These are phyloP conservation scores for Tanacetum coccineum DNA, from an alignment of 129 eudicot genomes.

Conservation along the genomic window DNA sequence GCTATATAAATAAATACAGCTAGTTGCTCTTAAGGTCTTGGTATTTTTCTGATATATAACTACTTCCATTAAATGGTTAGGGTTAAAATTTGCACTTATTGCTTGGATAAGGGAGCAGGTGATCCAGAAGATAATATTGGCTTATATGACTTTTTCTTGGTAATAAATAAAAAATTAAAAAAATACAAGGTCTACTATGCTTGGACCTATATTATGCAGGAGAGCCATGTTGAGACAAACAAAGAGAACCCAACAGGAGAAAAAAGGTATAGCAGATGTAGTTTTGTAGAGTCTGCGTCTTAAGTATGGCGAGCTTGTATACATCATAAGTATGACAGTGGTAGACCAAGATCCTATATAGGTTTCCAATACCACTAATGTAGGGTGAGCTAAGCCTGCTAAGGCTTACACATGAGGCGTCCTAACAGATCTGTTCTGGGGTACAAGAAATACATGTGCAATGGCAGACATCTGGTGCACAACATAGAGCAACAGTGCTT, in stretches of 20 bases:
- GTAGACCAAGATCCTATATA: too few relatives aligned
- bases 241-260: neutral
- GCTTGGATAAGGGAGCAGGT: conserved; percentile 5
- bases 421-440: too few relatives aligned
- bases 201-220: neutral
- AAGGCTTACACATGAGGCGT: too few relatives aligned
- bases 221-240: neutral
- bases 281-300: too few relatives aligned
- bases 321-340: neutral
- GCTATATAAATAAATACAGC: neutral
- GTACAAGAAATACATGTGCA: too few relatives aligned
- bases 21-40: neutral
- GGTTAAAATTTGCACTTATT: conserved; percentile 20
- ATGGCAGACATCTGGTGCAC: too few relatives aligned
- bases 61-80: conserved; percentile 6
- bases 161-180: neutral
- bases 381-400: too few relatives aligned
- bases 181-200: too few relatives aligned
- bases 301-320: too few relatives aligned
- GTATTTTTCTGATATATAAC: conserved; percentile 8
- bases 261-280: too few relatives aligned
- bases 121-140: neutral
- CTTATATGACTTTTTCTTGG: conserved; percentile 5
- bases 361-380: too few relatives aligned
- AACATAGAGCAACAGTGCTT: too few relatives aligned